These are phyloP conservation scores for Marasmius oreades DNA, from an alignment of 1,284 basidiomycete genomes.

Conservation along the genomic window DNA sequence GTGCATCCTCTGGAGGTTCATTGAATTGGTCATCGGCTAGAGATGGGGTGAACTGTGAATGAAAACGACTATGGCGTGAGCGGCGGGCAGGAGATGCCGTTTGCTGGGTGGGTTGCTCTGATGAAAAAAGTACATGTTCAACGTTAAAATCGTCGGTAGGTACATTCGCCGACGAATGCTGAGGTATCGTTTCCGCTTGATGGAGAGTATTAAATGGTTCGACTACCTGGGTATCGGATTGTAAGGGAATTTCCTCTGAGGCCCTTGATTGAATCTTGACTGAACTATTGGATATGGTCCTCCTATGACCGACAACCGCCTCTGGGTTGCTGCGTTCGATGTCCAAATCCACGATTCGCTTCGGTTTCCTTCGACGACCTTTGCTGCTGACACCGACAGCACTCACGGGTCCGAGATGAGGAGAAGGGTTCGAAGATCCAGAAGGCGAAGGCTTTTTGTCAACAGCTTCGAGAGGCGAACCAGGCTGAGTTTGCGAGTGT, in stretches of 20 bases:
- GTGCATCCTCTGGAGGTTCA: background rate
- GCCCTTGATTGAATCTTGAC: constrained; percentile 12
- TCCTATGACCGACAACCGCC: constrained; percentile 25
- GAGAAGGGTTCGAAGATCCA: constrained; percentile 39
- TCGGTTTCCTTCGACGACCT: constrained; percentile 52
- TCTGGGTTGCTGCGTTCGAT: constrained; percentile 32
- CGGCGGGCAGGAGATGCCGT: constrained; percentile 14
- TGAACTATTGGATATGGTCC: constrained; percentile 31
- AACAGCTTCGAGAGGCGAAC: constrained; percentile 18
- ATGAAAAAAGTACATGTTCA: constrained; percentile 1
- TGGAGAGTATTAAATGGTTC: constrained; percentile 23
- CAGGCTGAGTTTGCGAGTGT: constrained; percentile 28
- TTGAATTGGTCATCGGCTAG: background rate
- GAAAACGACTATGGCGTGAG: constrained; percentile 30
- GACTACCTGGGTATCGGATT: constrained; percentile 16
- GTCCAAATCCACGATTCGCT: constrained; percentile 70
- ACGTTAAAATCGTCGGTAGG: background rate
- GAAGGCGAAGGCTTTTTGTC: constrained; percentile 26
- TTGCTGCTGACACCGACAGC: constrained; percentile 37
- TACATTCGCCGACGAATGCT: background rate
- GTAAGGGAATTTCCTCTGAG: constrained; percentile 13
- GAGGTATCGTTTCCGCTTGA: constrained; percentile 7
- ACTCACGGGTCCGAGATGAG: constrained; percentile 37
- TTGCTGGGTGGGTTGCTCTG: background rate
- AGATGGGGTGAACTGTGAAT: constrained; percentile 38